Evolutionary conservation across 2,329 filamentous ascomycete genomes (phyloP), one percentile per base, ranked within the genome.

Genomic region (Beauveria rudraprayagi): DNA sequence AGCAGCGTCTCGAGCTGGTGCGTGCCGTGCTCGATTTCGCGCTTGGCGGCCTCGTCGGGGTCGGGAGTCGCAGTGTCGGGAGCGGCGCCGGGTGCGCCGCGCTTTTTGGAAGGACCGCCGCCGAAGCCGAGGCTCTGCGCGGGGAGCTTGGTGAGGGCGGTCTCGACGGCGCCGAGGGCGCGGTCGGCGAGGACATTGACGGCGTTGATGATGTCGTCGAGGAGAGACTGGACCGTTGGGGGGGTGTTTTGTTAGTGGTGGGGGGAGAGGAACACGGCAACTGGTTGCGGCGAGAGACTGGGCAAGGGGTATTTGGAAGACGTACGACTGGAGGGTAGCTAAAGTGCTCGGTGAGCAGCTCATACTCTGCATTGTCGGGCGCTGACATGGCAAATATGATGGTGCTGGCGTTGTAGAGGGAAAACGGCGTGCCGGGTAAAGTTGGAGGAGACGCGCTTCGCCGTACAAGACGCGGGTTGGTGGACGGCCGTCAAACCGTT

Each of bases 181-280:
- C 89, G 89, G 75, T 96, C 94, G 69, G 94, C 89, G 69, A 97
- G 84, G 70, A 93, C 90, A 78, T 97, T 99, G 74, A 97, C 86
- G 60, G 89, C 90, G 79, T 97, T 97, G 78, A 97, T 96, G 68
- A 97, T 92, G 76, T 97, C 93, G 83, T 99, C 94, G 70, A 99
- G 89, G 47, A 99, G 85, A 63, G 90, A 90, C 92, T 96, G 48
- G 30, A 10, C 10, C 10, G 30, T 34, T 34, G 30, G 30, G 30
- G 34, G 19, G 34, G 48, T 50, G 56, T 66, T 61, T 62, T 61
- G 61, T 62, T 60, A 50, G 48, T 30, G 22, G 62, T 58, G 56
- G 52, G 57, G 58, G 24, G 63, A 65, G 22, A 2, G 22, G 2
- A 26, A 5, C 5, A 14, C 58, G 59, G 46, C 16, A 34, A 5